A percentile compares a stretch with the other conserved stretches of the same genome.
phyloP scores from a whole-genome alignment of 108 stramenopile species.

The Nitzschia inconspicua region DNA sequence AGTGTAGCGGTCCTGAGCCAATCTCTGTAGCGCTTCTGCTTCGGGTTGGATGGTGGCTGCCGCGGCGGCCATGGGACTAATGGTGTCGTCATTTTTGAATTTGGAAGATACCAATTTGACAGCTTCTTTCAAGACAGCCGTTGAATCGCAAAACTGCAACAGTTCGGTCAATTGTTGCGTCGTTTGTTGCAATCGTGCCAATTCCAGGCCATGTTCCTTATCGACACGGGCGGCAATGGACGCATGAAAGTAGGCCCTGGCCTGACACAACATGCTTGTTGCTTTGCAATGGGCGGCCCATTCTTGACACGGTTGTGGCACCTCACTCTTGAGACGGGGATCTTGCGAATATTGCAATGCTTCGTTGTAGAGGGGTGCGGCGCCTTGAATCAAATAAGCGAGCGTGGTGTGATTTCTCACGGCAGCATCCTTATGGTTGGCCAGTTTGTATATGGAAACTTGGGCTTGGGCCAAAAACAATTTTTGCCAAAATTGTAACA shows the following conservation, averaged over 20 bases:
- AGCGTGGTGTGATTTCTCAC: slow-evolving; percentile 31
- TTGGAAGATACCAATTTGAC: neutral
- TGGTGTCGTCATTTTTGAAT: neutral
- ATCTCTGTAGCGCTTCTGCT: slow-evolving; percentile 15
- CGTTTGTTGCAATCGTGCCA: slow-evolving; percentile 29
- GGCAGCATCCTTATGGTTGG: slow-evolving; percentile 9
- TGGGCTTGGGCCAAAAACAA: slow-evolving; percentile 42
- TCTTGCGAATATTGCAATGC: slow-evolving; percentile 36
- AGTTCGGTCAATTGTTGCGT: slow-evolving; percentile 15
- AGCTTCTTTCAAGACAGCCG: slow-evolving; percentile 2
- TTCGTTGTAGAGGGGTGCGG: slow-evolving; percentile 36
- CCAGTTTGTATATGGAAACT: slow-evolving; percentile 36
- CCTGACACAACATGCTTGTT: slow-evolving; percentile 27
- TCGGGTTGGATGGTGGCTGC: slow-evolving; percentile 14
- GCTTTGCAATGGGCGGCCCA: slow-evolving; percentile 53
- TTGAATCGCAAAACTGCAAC: slow-evolving; percentile 14
- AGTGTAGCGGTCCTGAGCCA: slow-evolving; percentile 28
- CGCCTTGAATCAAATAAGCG: slow-evolving; percentile 33
- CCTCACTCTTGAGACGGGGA: slow-evolving; percentile 36
- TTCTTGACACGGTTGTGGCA: slow-evolving; percentile 25
- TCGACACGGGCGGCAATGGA: slow-evolving; percentile 27
- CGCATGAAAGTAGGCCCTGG: slow-evolving; percentile 45
- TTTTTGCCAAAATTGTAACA: slow-evolving; percentile 43
- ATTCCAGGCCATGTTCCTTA: slow-evolving; percentile 32
- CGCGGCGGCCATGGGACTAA: neutral